Conservation (phyloP, 345 rosid species). For the Camelina laxa region DNA sequence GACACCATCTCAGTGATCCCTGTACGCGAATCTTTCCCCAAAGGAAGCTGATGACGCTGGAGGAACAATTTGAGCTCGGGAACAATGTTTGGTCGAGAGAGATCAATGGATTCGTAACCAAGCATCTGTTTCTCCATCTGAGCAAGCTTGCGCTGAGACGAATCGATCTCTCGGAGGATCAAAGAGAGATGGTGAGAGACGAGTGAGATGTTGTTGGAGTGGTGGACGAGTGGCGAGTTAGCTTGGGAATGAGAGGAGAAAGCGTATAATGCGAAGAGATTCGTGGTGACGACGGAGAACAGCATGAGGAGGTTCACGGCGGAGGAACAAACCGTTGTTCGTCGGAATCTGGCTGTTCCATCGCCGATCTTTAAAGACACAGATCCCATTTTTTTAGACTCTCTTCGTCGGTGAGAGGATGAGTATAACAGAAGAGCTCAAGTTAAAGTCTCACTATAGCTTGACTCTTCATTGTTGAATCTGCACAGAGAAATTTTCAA, state of each 20-base stretch:
- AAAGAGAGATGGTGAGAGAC: slow-evolving; percentile 86
- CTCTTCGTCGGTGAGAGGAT: background rate
- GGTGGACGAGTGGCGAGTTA: slow-evolving; percentile 23
- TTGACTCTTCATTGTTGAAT: slow-evolving; percentile 22
- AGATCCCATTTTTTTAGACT: slow-evolving; percentile 70
- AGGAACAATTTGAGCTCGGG: slow-evolving; percentile 83
- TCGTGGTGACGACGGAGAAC: slow-evolving; percentile 84
- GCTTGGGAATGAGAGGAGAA: slow-evolving; percentile 63
- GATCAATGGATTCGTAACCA: slow-evolving; percentile 79
- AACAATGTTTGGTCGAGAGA: slow-evolving; percentile 83
- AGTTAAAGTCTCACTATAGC: slow-evolving; percentile 8
- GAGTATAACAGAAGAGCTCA: background rate
- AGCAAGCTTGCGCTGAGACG: slow-evolving; percentile 86
- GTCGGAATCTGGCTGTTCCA: slow-evolving; percentile 92
- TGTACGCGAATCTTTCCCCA: slow-evolving; percentile 78
- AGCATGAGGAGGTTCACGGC: slow-evolving; percentile 90
- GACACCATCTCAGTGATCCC: slow-evolving; percentile 96
- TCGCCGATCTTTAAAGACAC: slow-evolving; percentile 90
- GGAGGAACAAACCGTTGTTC: slow-evolving; percentile 76
- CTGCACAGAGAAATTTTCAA: slow-evolving; percentile 6
- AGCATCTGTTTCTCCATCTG: slow-evolving; percentile 87
- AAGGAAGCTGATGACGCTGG: slow-evolving; percentile 75
- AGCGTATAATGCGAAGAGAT: slow-evolving; percentile 91
- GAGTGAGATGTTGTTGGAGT: slow-evolving; percentile 67
- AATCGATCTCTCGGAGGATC: slow-evolving; percentile 80